Percentiles rank a stretch among this genome's conserved stretches.
phyloP scores from a whole-genome alignment of 257 asterid genomes.

The Solanum rostratum region DNA sequence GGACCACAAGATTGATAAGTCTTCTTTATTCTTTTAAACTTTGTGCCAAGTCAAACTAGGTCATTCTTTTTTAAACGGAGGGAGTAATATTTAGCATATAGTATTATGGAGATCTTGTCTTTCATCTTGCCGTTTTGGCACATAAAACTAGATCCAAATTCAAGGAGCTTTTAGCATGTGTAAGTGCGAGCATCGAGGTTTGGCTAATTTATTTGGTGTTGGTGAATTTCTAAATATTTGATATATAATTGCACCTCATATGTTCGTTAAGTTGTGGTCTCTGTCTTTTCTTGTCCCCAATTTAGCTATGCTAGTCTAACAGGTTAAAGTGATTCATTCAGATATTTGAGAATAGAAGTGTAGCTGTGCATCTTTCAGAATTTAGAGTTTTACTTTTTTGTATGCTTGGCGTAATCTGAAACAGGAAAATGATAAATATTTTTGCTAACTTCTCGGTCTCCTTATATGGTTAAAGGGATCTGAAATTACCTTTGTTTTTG shows the following conservation, averaged over 20 bases:
- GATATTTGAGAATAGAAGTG: neutral
- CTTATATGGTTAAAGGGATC: neutral
- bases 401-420: neutral
- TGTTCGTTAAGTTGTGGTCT: neutral
- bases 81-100: neutral
- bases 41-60: no score
- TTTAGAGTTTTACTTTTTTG: neutral
- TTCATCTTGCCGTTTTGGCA: neutral
- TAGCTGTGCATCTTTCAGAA: neutral
- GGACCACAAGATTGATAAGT: no score
- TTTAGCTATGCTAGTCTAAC: neutral
- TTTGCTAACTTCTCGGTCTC: neutral
- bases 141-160: neutral
- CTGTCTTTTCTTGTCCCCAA: neutral
- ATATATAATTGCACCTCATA: neutral
- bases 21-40: no score
- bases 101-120: neutral
- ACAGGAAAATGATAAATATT: neutral
- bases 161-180: neutral
- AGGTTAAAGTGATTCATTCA: neutral
- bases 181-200: neutral
- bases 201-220: neutral
- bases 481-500: neutral
- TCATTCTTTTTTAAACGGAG: no score
- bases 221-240: neutral